A percentile compares a stretch with the other conserved stretches of the same genome.
phyloP scores from a whole-genome alignment of 345 rosid genomes.

The Hirschfeldia incana region DNA sequence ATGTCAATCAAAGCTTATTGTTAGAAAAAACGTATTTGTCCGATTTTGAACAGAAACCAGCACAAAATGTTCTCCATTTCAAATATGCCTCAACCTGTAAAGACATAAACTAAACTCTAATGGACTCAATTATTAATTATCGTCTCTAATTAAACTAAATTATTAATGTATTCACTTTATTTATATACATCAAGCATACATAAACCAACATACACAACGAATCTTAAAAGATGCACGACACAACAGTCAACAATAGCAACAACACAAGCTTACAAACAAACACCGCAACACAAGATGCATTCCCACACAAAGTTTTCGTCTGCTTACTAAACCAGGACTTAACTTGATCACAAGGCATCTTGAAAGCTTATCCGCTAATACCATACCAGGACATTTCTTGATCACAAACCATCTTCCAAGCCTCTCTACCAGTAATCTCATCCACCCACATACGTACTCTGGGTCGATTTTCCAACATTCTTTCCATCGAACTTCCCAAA shows the following conservation, averaged over 20 bases:
- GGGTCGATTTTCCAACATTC: conserved; percentile 46
- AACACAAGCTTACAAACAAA: conserved; percentile 9
- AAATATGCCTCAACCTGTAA: too few relatives aligned
- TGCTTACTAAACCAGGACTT: conserved; percentile 25
- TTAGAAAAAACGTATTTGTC: too few relatives aligned
- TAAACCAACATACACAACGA: background rate
- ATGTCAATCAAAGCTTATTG: too few relatives aligned
- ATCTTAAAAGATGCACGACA: background rate
- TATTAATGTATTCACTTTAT: background rate
- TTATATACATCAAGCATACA: background rate
- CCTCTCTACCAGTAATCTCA: conserved; percentile 52
- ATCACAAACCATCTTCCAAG: conserved; percentile 63
- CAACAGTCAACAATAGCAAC: background rate
- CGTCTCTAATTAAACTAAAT: too few relatives aligned
- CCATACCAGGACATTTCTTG: conserved; percentile 22
- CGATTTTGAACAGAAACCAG: too few relatives aligned
- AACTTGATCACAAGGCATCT: conserved; percentile 10
- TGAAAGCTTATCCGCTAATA: too few relatives aligned
- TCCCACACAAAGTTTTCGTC: conserved; percentile 5
- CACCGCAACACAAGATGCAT: background rate
- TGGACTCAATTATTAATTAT: too few relatives aligned
- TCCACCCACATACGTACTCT: conserved; percentile 53
- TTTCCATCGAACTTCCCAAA: conserved; percentile 44
- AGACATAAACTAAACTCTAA: too few relatives aligned
- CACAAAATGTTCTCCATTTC: too few relatives aligned